A percentile compares a stretch with the other conserved stretches of the same genome.
phyloP scores from a whole-genome alignment of 805 yeast genomes.

The Lipomyces kockii region DNA sequence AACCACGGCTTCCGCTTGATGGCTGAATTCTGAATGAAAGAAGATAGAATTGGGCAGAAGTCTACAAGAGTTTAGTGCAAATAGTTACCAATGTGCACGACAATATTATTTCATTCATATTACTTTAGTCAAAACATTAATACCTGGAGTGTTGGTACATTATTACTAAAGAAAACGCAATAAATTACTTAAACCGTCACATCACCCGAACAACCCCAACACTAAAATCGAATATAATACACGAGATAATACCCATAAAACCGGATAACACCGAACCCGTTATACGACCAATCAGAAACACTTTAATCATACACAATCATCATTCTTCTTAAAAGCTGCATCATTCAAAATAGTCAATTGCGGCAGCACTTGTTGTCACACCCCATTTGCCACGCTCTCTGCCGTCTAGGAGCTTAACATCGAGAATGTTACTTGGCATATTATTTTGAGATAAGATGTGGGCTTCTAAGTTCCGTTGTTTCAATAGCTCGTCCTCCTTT shows the following conservation, averaged over 20 bases:
- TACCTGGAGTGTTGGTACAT: no score
- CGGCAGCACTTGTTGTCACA: slow-evolving; percentile 49
- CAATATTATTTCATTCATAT: no score
- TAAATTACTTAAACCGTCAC: no score
- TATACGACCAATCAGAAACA: neutral
- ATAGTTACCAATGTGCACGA: no score
- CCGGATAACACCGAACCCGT: neutral
- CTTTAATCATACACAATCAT: neutral
- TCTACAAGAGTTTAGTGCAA: no score
- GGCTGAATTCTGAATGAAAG: no score
- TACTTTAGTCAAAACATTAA: no score
- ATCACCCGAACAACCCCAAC: neutral
- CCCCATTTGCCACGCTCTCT: slow-evolving; percentile 52
- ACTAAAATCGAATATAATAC: neutral
- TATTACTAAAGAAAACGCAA: no score
- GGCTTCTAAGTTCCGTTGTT: slow-evolving; percentile 29
- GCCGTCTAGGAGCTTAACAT: slow-evolving; percentile 45
- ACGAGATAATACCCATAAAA: neutral
- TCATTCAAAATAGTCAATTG: slow-evolving; percentile 41
- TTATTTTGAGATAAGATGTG: slow-evolving; percentile 32
- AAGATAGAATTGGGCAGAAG: no score
- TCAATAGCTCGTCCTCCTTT: slow-evolving; percentile 39
- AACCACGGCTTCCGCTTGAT: no score
- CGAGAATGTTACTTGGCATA: slow-evolving; percentile 40
- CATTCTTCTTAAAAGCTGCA: neutral